A percentile compares a stretch with the other conserved stretches of the same genome.
These are phyloP conservation scores for Prototheca cutis DNA, from an alignment of 163 green algal species.

Conservation along the genomic window DNA sequence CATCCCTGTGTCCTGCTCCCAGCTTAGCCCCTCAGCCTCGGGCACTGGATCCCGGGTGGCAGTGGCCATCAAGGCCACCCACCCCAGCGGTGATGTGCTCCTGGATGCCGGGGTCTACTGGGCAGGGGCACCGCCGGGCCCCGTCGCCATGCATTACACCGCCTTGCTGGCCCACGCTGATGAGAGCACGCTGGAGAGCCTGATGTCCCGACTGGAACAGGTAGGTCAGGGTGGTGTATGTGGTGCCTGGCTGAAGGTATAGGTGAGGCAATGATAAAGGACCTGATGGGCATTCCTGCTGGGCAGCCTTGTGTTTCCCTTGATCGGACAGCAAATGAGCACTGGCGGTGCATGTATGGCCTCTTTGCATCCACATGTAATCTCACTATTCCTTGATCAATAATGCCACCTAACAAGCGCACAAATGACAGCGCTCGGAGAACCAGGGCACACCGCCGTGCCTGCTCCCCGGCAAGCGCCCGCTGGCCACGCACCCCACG, in stretches of 20 bases:
- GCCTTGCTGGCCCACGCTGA: conserved; percentile 11
- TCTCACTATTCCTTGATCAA: no score
- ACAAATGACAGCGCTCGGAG: no score
- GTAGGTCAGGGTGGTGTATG: neutral
- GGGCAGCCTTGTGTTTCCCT: no score
- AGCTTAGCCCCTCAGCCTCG: conserved; percentile 2
- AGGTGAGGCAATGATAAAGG: no score
- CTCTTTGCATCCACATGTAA: no score
- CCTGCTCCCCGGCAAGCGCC: no score
- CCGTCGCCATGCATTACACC: conserved; percentile 5
- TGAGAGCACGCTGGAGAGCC: conserved; percentile 4
- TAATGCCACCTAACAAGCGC: no score
- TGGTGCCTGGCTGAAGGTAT: no score
- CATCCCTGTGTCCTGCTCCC: conserved; percentile 12
- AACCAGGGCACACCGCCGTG: no score
- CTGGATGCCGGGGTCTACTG: conserved; percentile 11
- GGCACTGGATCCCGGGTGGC: conserved; percentile 1
- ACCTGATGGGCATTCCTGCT: no score
- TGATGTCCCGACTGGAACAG: neutral
- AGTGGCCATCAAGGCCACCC: neutral
- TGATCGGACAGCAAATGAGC: no score
- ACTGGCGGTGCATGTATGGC: no score
- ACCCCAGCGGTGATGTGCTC: neutral
- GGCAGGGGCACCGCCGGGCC: neutral
- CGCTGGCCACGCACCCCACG: neutral